Conservation (phyloP, 345 rosid genomes). For the Aethionema arabicum region DNA sequence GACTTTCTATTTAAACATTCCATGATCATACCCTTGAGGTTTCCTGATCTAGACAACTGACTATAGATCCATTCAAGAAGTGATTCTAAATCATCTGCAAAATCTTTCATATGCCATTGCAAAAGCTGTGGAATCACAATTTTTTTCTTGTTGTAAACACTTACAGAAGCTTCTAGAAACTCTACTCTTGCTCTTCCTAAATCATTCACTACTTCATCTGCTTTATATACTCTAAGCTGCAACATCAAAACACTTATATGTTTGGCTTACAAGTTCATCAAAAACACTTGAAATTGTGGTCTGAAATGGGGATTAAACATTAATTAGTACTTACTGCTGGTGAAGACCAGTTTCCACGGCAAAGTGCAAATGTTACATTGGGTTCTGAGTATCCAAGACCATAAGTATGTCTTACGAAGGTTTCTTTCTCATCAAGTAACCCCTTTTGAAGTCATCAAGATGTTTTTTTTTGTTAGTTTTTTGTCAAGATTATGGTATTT, state of each 20-base stretch:
- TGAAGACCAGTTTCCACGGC: conserved; percentile 93
- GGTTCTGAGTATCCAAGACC: conserved; percentile 93
- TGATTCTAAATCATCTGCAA: conserved; percentile 78
- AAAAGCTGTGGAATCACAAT: conserved; percentile 76
- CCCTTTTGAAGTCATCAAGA: conserved; percentile 39
- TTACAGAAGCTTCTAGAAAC: conserved; percentile 76
- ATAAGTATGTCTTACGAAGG: conserved; percentile 64
- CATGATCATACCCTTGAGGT: conserved; percentile 63
- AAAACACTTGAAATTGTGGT: too few species aligned
- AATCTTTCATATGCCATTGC: conserved; percentile 89
- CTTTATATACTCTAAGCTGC: conserved; percentile 79
- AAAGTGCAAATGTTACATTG: conserved; percentile 81
- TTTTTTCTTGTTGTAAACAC: conserved; percentile 77
- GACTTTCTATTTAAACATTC: conserved; percentile 59
- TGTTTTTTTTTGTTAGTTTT: conserved; percentile 12
- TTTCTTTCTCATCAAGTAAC: conserved; percentile 72
- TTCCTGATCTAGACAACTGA: conserved; percentile 67
- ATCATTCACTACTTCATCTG: conserved; percentile 69
- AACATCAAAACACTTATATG: not conserved
- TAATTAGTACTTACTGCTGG: conserved; percentile 96
- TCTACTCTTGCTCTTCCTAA: conserved; percentile 73
- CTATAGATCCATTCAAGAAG: conserved; percentile 89
- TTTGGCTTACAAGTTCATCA: too few species aligned
- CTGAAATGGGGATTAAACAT: too few species aligned
- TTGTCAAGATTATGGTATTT: not conserved